Base-by-base conservation (phyloP, 768 basidiomycete species). In the Calvatia gigantea region DNA sequence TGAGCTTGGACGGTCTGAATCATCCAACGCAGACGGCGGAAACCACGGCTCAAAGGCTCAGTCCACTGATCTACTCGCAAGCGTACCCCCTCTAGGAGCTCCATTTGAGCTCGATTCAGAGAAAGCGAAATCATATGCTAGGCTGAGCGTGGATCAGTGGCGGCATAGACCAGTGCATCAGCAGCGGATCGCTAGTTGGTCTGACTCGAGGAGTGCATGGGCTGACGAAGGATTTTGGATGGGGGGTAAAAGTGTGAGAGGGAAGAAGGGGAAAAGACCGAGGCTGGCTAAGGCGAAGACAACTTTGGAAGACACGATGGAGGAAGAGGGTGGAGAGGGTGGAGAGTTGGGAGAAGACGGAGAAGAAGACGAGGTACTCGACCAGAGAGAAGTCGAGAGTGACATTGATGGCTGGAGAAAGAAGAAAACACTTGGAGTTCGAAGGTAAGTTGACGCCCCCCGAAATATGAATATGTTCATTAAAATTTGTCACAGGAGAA, bases 401-500 rank as follows among this genome's bases (percentile, higher is more conserved):
- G 43, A 41, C 44, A 50, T 41, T 46, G 51, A 51, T 25, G 56
- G 38, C 12, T 35, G 32, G 37, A 59, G 38, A 17, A 52, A 39
- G 14, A 44, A 53, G 11, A 60, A 61, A 41, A n/a, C 51, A 43
- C 37, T 56, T 54, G 35, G 57, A 50, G 65, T 61, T 58, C 62
- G 59, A 50, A 64, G 73, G 75, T 72, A 37, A 53, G 54, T 41
- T 48, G 47, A 55, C 61, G 19, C 31, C 14, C 48, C 44, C n/a
- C 14, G 25, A 21, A 17, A 41, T 35, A 27, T 15, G 31, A 58
- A 50, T 45, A 38, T n/a, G 54, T 7, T 5, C 56, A n/a, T n/a
- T n/a, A n/a, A 55, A 31, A 41, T 47, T 17, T 39, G 42, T 35
- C 44, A 31, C 25, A 38, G 88, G 43, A 74, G 86, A 46, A 89